phyloP scores from a whole-genome alignment of 1,284 basidiomycete species.

The Cryptococcus jaspeensis region DNA sequence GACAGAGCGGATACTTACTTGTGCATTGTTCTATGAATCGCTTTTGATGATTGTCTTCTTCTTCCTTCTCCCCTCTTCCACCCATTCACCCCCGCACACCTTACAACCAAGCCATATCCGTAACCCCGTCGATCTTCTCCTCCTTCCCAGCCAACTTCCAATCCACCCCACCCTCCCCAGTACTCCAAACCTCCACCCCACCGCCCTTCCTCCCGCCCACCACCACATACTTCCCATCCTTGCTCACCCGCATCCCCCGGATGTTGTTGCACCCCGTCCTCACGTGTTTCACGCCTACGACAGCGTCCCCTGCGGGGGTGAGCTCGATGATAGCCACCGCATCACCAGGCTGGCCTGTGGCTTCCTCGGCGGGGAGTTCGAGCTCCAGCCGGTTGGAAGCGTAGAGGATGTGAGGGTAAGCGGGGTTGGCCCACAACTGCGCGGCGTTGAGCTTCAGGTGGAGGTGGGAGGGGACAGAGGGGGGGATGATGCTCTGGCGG shows the following conservation, averaged over 20 bases:
- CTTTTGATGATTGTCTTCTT: too few relatives aligned
- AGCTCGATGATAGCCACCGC: slow-evolving; percentile 42
- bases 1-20: too few relatives aligned
- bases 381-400: slow-evolving; percentile 49
- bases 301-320: slow-evolving; percentile 19
- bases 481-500: slow-evolving; percentile 35
- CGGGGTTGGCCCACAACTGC: slow-evolving; percentile 38
- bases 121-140: slow-evolving; percentile 60
- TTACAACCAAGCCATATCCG: slow-evolving; percentile 41
- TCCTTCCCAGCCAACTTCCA: slow-evolving; percentile 61
- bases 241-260: slow-evolving; percentile 42
- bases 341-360: slow-evolving; percentile 38
- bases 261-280: slow-evolving; percentile 40
- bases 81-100: too few relatives aligned
- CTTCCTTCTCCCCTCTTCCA: neutral
- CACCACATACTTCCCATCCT: slow-evolving; percentile 45
- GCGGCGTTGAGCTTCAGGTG: slow-evolving; percentile 38
- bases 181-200: slow-evolving; percentile 43
- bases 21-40: too few relatives aligned
- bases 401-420: slow-evolving; percentile 34
- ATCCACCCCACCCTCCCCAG: slow-evolving; percentile 33
- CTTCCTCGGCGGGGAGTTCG: slow-evolving; percentile 27
- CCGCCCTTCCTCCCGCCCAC: slow-evolving; percentile 44
- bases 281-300: slow-evolving; percentile 33
- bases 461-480: slow-evolving; percentile 30